phyloP scores from a whole-genome alignment of 2,329 filamentous ascomycete genomes.

The Alternaria hordeiaustralica region DNA sequence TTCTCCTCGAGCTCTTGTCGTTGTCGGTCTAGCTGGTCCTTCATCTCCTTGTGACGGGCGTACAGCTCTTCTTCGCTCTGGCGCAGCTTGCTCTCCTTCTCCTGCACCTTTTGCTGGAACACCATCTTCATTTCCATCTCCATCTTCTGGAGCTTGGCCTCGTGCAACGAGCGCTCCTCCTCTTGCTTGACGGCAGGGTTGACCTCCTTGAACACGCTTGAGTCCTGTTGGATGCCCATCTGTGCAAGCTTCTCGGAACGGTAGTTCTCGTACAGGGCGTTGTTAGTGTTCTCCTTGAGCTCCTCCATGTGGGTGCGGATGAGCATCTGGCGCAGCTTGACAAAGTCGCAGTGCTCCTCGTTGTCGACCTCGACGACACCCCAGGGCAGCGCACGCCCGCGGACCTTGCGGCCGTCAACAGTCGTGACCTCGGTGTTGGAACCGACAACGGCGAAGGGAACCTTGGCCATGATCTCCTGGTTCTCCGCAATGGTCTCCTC shows the following conservation, averaged over 20 bases:
- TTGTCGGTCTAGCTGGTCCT: slow-evolving; percentile 97
- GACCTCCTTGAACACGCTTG: slow-evolving; percentile 99
- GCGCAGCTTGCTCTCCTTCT: slow-evolving; percentile 99
- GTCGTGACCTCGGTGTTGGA: slow-evolving; percentile 93
- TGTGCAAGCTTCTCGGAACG: slow-evolving; percentile 97
- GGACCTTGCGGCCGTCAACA: slow-evolving; percentile 91
- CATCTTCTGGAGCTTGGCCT: slow-evolving; percentile 99
- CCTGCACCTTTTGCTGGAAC: slow-evolving; percentile 99
- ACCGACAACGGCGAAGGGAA: slow-evolving; percentile 97
- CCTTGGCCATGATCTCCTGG: slow-evolving; percentile 99
- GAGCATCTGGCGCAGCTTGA: slow-evolving; percentile 99
- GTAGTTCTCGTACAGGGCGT: slow-evolving; percentile 99
- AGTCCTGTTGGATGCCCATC: slow-evolving; percentile 98
- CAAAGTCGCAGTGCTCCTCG: slow-evolving; percentile 99
- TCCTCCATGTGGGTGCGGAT: slow-evolving; percentile 99
- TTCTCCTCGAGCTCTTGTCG: slow-evolving; percentile 96
- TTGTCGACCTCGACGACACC: slow-evolving; percentile 99
- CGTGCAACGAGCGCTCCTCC: slow-evolving; percentile 95
- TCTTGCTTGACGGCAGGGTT: slow-evolving; percentile 99
- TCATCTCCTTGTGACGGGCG: slow-evolving; percentile 98
- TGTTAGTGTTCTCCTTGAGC: slow-evolving; percentile 99
- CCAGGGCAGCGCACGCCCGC: slow-evolving; percentile 96
- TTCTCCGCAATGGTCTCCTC: slow-evolving; percentile 99
- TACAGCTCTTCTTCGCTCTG: slow-evolving; percentile 99
- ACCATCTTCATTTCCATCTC: slow-evolving; percentile 99